Percentiles rank a stretch among this genome's conserved stretches.
Evolutionary conservation across 2,329 filamentous ascomycete genomes (phyloP).

Genomic region (Trichoderma sp.): DNA sequence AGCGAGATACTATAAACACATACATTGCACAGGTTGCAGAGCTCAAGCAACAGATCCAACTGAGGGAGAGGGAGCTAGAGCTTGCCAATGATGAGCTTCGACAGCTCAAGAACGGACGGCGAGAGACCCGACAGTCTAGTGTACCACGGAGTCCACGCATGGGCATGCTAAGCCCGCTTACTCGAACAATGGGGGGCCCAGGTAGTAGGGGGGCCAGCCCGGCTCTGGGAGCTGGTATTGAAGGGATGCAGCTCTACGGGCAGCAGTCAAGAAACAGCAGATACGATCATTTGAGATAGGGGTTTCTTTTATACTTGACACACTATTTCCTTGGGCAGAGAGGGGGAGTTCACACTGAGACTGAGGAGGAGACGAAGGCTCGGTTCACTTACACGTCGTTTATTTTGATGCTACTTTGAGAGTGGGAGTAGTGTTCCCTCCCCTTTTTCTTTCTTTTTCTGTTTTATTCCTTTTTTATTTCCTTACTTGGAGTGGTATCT

Average conservation of each 20-base stretch:
- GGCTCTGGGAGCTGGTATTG: conserved; percentile 35
- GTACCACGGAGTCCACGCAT: conserved; percentile 58
- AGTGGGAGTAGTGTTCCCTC: not conserved
- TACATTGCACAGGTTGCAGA: conserved; percentile 41
- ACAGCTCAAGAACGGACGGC: conserved; percentile 46
- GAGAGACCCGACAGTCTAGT: conserved; percentile 56
- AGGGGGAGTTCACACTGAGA: not conserved
- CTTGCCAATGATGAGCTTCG: conserved; percentile 49
- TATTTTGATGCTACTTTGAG: not conserved
- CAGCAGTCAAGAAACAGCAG: conserved; percentile 40
- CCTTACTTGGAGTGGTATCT: not conserved
- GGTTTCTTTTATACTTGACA: not conserved
- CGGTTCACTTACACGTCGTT: not conserved
- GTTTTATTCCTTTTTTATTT: not conserved
- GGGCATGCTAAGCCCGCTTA: conserved; percentile 51
- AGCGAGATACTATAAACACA: conserved; percentile 34
- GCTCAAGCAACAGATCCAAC: conserved; percentile 43
- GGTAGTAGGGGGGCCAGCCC: conserved; percentile 53
- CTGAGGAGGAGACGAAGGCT: not conserved
- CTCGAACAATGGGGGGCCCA: conserved; percentile 36
- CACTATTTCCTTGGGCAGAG: not conserved
- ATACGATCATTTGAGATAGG: conserved; percentile 43
- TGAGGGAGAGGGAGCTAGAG: conserved; percentile 53
- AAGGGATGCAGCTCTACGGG: conserved; percentile 42
- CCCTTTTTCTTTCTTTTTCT: not conserved